phyloP scores from a whole-genome alignment of 2,329 filamentous ascomycete genomes.

The Neoarthrinium moseri region DNA sequence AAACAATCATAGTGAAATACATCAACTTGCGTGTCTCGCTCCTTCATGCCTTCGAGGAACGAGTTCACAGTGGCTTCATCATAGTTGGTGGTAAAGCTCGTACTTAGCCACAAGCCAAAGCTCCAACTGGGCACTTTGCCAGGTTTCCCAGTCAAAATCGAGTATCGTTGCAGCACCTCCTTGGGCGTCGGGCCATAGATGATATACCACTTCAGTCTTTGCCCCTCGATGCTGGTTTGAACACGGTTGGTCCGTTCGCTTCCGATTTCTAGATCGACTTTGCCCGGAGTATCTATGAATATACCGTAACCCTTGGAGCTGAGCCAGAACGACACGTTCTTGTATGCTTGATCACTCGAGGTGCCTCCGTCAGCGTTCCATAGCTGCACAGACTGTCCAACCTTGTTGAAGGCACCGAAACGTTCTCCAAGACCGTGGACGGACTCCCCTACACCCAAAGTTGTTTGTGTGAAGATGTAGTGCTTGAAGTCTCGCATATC shows the following conservation, averaged over 20 bases:
- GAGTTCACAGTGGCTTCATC: slow-evolving; percentile 66
- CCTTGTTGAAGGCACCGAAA: slow-evolving; percentile 75
- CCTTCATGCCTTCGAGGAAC: slow-evolving; percentile 69
- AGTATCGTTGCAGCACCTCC: slow-evolving; percentile 68
- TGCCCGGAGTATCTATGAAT: slow-evolving; percentile 70
- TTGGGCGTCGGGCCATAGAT: slow-evolving; percentile 72
- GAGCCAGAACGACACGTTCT: slow-evolving; percentile 69
- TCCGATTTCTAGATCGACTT: slow-evolving; percentile 70
- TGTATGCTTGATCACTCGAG: slow-evolving; percentile 69
- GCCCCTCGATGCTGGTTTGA: slow-evolving; percentile 67
- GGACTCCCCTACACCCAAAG: slow-evolving; percentile 58
- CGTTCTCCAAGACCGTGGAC: slow-evolving; percentile 75
- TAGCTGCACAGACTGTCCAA: slow-evolving; percentile 67
- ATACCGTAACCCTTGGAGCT: slow-evolving; percentile 74
- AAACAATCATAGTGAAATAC: slow-evolving; percentile 79
- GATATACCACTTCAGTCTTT: slow-evolving; percentile 71
- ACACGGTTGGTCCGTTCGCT: slow-evolving; percentile 71
- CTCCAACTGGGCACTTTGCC: slow-evolving; percentile 70
- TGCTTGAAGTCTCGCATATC: slow-evolving; percentile 53
- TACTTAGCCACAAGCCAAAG: slow-evolving; percentile 75
- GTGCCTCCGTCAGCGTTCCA: slow-evolving; percentile 66
- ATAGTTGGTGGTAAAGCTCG: slow-evolving; percentile 73
- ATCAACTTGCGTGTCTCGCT: slow-evolving; percentile 63
- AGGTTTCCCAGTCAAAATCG: slow-evolving; percentile 64
- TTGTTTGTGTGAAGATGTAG: slow-evolving; percentile 57